Percentiles rank a stretch among this genome's conserved stretches.
These are phyloP conservation scores for Penicillium freii DNA, from an alignment of 2,329 filamentous ascomycete genomes.

Conservation along the genomic window DNA sequence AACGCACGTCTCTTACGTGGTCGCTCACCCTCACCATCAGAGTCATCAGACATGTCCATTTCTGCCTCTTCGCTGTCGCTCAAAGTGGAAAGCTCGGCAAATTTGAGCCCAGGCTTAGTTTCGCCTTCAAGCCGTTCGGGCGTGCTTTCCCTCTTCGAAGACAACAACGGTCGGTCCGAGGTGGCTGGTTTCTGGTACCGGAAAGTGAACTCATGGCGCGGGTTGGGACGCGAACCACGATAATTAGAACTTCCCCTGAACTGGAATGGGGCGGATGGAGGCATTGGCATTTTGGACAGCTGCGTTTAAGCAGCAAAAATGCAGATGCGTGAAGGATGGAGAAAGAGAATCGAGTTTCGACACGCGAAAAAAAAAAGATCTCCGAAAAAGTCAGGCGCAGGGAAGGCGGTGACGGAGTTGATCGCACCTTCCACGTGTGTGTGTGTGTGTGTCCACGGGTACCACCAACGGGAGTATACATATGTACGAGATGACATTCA, in stretches of 20 bases:
- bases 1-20: constrained; percentile 43
- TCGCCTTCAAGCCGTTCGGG: constrained; percentile 35
- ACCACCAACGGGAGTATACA: neutral
- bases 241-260: constrained; percentile 10
- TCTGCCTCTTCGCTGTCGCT: constrained; percentile 49
- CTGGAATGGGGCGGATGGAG: constrained; percentile 14
- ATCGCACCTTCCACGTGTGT: neutral
- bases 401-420: constrained; percentile 8
- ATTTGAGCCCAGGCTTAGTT: constrained; percentile 34
- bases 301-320: neutral
- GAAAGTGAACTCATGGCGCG: constrained; percentile 40
- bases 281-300: constrained; percentile 1
- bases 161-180: constrained; percentile 39
- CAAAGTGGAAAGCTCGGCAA: constrained; percentile 38
- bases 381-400: neutral
- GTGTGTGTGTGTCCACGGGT: neutral
- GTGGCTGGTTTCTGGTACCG: constrained; percentile 38
- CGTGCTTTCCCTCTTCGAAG: constrained; percentile 34
- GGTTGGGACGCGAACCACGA: constrained; percentile 6
- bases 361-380: constrained; percentile 16
- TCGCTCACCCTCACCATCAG: constrained; percentile 27
- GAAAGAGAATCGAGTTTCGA: neutral
- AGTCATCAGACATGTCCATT: constrained; percentile 46
- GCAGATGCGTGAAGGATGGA: neutral
- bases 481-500: neutral